Conservation (phyloP, 2,329 filamentous ascomycete genomes). For the Lithohypha guttulata region DNA sequence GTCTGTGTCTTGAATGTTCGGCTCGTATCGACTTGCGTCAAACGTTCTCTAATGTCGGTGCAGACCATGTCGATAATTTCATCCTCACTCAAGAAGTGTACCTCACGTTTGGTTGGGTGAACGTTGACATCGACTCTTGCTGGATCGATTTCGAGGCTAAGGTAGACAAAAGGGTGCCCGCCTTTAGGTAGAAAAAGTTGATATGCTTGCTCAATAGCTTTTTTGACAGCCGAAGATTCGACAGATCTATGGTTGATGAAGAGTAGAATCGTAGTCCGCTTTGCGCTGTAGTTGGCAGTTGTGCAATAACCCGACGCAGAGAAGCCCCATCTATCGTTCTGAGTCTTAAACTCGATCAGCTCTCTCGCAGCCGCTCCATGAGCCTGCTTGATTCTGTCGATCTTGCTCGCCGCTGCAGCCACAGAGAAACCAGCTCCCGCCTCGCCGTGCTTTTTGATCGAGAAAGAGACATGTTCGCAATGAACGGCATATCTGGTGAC, state of each 20-base stretch:
- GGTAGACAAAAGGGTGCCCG: conserved; percentile 85
- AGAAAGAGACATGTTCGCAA: conserved; percentile 82
- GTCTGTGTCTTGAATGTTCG: conserved; percentile 92
- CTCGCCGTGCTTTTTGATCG: conserved; percentile 93
- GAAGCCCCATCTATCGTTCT: conserved; percentile 73
- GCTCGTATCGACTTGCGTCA: conserved; percentile 84
- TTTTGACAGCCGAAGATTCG: conserved; percentile 78
- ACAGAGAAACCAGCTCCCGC: conserved; percentile 72
- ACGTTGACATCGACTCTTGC: conserved; percentile 92
- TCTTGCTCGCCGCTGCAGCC: conserved; percentile 56
- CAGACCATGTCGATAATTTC: conserved; percentile 86
- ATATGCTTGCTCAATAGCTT: conserved; percentile 84
- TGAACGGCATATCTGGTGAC: conserved; percentile 90
- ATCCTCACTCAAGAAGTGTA: conserved; percentile 95
- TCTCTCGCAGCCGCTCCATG: conserved; percentile 86
- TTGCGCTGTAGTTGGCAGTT: conserved; percentile 90
- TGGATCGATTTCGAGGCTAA: conserved; percentile 87
- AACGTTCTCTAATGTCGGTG: conserved; percentile 61
- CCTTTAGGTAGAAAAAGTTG: conserved; percentile 80
- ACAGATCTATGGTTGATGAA: conserved; percentile 97
- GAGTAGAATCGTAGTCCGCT: conserved; percentile 73
- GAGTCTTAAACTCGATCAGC: conserved; percentile 61
- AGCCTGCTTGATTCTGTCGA: conserved; percentile 82
- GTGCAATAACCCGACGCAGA: conserved; percentile 69
- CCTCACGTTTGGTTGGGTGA: conserved; percentile 91